Conservation (phyloP, 2,329 filamentous ascomycete species). For the Coniella vitis region DNA sequence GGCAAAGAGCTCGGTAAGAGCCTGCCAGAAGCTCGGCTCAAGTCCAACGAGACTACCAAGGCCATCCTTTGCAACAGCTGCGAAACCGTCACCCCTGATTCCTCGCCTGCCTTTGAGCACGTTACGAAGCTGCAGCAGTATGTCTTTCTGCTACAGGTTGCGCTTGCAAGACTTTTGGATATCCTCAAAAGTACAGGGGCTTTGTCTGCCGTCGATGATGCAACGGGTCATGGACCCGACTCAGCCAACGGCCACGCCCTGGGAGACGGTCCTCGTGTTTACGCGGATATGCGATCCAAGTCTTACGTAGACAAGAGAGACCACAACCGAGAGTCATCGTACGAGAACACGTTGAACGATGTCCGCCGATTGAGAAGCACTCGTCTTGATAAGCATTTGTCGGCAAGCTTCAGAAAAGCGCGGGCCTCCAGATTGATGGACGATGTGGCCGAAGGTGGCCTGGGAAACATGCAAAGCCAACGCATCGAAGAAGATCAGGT, state of each 20-base stretch:
- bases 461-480: slow-evolving; percentile 49
- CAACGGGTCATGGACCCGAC: slow-evolving; percentile 59
- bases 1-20: slow-evolving; percentile 59
- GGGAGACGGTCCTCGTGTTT: slow-evolving; percentile 46
- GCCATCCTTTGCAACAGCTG: slow-evolving; percentile 68
- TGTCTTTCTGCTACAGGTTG: slow-evolving; percentile 85
- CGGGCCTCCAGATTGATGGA: slow-evolving; percentile 90
- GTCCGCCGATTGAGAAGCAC: slow-evolving; percentile 88
- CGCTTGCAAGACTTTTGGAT: slow-evolving; percentile 79
- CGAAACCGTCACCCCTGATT: slow-evolving; percentile 48
- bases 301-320: slow-evolving; percentile 62
- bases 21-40: slow-evolving; percentile 65
- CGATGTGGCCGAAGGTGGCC: slow-evolving; percentile 57
- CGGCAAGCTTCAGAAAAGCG: slow-evolving; percentile 85
- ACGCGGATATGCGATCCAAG: slow-evolving; percentile 64
- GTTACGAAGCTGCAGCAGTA: slow-evolving; percentile 90
- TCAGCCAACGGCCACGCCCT: slow-evolving; percentile 53
- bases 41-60: slow-evolving; percentile 48
- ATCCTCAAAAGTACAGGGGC: slow-evolving; percentile 80
- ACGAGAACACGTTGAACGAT: slow-evolving; percentile 94
- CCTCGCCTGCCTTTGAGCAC: slow-evolving; percentile 53
- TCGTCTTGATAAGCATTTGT: slow-evolving; percentile 87
- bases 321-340: slow-evolving; percentile 64
- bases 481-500: slow-evolving; percentile 78
- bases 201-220: slow-evolving; percentile 69